Evolutionary conservation across 768 basidiomycete genomes (phyloP), one percentile per base, ranked within the genome.

Genomic region (Amylocystis lapponica): DNA sequence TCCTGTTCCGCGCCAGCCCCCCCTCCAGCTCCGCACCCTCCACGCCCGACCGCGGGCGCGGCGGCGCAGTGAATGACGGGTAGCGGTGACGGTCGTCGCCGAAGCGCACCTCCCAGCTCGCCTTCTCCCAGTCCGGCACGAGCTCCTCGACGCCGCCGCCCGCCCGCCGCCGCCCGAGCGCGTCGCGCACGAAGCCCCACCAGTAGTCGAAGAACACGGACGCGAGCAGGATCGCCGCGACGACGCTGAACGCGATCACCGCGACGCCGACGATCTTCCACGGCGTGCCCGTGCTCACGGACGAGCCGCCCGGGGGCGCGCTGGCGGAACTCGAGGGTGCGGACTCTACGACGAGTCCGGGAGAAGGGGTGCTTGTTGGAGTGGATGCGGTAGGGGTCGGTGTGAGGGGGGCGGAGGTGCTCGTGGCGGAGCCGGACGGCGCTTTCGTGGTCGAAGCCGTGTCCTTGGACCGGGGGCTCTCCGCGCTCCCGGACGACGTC

Each of bases 221-320:
- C 7, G 71, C 64, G 37, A 85, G 66, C 50, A 83, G 71, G 38
- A 74, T 62, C 3, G 66, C 68, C 21, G 70, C 79, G 39, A 86
- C 65, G 27, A 76, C 67, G 36, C 71, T 78, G 52, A 87, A 68
- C n/a, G 72, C 68, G 47, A 84, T 75, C 43, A 84, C 71, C 11
- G 74, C 71, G 45, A 86, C 75, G 16, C 85, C 84, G 40, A 86
- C 71, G 34, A 82, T 71, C 61, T 83, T 81, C 83, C 83, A 86
- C n/a, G n/a, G n/a, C n/a, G n/a, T n/a, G n/a, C n/a, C n/a, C n/a
- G n/a, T n/a, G n/a, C n/a, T n/a, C 55, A 75, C 65, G 22, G 68
- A 70, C 17, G 71, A 64, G 54, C 72, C 75, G 16, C 35, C 36
- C 9, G 45, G 19, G 7, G 43, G 3, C n/a, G n/a, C n/a, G n/a